A percentile compares a stretch with the other conserved stretches of the same genome.
Evolutionary conservation across 306 rosid genomes (phyloP).

Genomic region (Dryas drummondii): DNA sequence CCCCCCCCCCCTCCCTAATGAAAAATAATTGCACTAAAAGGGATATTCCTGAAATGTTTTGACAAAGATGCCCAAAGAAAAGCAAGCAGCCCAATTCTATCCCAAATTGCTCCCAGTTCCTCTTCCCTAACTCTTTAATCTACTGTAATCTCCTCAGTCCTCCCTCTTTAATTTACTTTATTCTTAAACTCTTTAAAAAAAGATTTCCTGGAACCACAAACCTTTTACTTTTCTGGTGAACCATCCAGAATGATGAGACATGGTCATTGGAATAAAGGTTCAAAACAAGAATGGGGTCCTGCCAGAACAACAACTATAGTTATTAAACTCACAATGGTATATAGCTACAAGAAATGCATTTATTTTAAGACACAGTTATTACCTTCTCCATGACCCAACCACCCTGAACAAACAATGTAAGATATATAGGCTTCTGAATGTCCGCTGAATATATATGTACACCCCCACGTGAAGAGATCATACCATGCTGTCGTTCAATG

Average conservation of each 20-base stretch:
- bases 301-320: conserved; percentile 22
- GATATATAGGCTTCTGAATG: conserved; percentile 75
- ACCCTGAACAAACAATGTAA: conserved; percentile 72
- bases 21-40: too few species aligned
- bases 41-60: too few species aligned
- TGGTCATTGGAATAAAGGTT: conserved; percentile 67
- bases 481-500: conserved; percentile 59
- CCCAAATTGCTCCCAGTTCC: too few species aligned
- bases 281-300: conserved; percentile 83
- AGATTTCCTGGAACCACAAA: conserved; percentile 28
- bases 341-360: conserved; percentile 4
- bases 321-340: neutral
- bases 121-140: too few species aligned
- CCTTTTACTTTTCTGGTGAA: conserved; percentile 83
- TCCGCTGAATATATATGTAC: conserved; percentile 83
- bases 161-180: too few species aligned
- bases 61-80: too few species aligned
- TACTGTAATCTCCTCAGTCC: too few species aligned
- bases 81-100: too few species aligned
- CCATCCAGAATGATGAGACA: conserved; percentile 84
- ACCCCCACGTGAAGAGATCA: conserved; percentile 68
- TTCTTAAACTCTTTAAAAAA: neutral
- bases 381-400: conserved; percentile 98
- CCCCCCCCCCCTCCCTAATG: too few species aligned
- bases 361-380: conserved; percentile 25